Evolutionary conservation across 768 basidiomycete species (phyloP), one percentile per base, ranked within the genome.

Genomic region (Boletus pseudopeckii): DNA sequence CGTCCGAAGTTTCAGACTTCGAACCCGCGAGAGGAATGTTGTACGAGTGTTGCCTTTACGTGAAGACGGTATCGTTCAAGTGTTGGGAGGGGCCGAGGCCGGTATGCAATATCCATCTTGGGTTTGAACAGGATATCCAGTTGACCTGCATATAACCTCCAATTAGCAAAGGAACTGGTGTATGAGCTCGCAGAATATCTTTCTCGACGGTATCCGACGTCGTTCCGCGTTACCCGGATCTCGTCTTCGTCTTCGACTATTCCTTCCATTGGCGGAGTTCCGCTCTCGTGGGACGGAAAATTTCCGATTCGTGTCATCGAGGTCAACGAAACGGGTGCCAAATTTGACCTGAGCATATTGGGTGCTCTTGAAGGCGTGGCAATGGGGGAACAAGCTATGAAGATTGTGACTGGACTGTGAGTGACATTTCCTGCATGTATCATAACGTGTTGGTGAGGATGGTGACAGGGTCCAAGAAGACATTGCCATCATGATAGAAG

Each of bases 141-240:
- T 17, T 32, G 38, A 43, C 20, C n/a, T 28, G 28, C 22, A 26
- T 38, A 32, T n/a, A 37, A 48, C 40, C n/a, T 26, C 34, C 34
- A 42, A 48, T n/a, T 53, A 86, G 86, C 84, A 7, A 72, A 81
- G 42, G 86, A 88, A 65, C 73, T 86, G 24, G 79, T 85, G 17
- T 81, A 88, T 55, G 86, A 88, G 62, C 68, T 88, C 37, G 76
- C 82, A 2, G 85, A 86, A 60, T 88, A 84, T 62, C 76, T 90
- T 48, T 76, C 78, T 20, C 73, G 76, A 46, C 78, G 86, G 42
- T 85, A 86, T 61, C 86, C 87, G 5, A 64, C 64, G 33, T 76
- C 80, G 9, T 88, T 84, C 64, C 62, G 67, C 7, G 75, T 84
- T 26, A 71, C 66, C 10, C 80, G 86, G 38, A 54, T 62, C 30